Percentiles rank a stretch among this genome's conserved stretches.
Conservation (phyloP, 148 eudicot genomes). For the Limonium bicolor region DNA sequence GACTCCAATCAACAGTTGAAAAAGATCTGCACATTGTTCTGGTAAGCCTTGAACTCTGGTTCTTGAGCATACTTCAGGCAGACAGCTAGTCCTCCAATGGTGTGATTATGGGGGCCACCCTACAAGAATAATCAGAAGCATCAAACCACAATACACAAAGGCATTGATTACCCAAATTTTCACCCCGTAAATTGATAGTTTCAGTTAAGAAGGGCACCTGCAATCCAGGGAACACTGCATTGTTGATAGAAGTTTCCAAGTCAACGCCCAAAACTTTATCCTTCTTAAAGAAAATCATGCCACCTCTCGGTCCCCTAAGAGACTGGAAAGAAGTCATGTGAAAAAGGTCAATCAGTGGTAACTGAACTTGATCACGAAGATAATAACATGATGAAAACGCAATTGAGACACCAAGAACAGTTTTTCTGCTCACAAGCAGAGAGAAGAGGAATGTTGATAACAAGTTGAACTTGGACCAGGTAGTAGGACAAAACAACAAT, state of each 20-base stretch:
- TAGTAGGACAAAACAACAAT: too few relatives aligned
- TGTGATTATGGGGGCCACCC: slow-evolving; percentile 99
- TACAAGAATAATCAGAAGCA: slow-evolving; percentile 9
- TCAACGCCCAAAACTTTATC: slow-evolving; percentile 69
- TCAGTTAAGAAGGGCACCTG: slow-evolving; percentile 27
- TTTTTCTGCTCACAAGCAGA: too few relatives aligned
- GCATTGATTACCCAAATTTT: neutral
- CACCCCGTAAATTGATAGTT: neutral
- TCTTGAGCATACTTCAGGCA: slow-evolving; percentile 73
- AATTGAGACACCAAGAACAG: neutral
- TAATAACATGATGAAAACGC: neutral
- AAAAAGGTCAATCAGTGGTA: neutral
- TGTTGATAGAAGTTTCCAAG: slow-evolving; percentile 72
- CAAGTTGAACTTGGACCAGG: too few relatives aligned
- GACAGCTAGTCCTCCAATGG: slow-evolving; percentile 85
- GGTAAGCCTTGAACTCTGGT: slow-evolving; percentile 66
- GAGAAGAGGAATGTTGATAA: too few relatives aligned
- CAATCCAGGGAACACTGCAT: slow-evolving; percentile 83
- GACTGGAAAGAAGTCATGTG: slow-evolving; percentile 25
- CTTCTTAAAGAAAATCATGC: slow-evolving; percentile 87
- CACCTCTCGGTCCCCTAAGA: slow-evolving; percentile 90
- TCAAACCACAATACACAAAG: neutral
- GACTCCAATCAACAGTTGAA: slow-evolving; percentile 1
- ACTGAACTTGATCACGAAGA: neutral
- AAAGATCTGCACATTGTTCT: slow-evolving; percentile 32